phyloP scores from a whole-genome alignment of 441 rosid genomes.

The Monsonia emarginata region DNA sequence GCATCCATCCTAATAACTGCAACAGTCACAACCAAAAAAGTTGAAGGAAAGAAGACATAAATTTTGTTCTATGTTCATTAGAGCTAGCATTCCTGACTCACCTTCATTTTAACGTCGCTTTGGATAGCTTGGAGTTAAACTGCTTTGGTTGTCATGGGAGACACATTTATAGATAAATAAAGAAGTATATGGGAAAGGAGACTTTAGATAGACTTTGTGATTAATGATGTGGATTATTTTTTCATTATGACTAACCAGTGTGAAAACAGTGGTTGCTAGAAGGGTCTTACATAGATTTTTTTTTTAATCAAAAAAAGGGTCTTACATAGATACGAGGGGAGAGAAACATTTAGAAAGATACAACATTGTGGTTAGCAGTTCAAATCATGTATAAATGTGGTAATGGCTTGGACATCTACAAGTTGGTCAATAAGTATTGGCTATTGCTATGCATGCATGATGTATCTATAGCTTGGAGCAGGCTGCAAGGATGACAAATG shows the following conservation, averaged over 20 bases:
- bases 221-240: constrained; percentile 17
- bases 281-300: constrained; percentile 34
- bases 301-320: too few relatives aligned
- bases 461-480: constrained; percentile 17
- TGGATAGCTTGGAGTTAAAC: constrained; percentile 25
- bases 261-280: constrained; percentile 35
- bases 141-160: constrained; percentile 29
- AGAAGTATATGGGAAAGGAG: constrained; percentile 21
- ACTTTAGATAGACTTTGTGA: constrained; percentile 26
- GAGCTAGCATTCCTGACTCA: constrained; percentile 24
- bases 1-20: constrained; percentile 86
- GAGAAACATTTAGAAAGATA: constrained; percentile 59
- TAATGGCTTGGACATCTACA: constrained; percentile 29
- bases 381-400: constrained; percentile 44
- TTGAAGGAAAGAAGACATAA: constrained; percentile 21
- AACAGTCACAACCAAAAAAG: constrained; percentile 24
- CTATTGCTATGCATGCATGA: constrained; percentile 16
- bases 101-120: constrained; percentile 57
- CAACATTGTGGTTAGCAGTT: constrained; percentile 67
- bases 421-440: constrained; percentile 16
- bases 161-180: constrained; percentile 18
- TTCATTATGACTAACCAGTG: constrained; percentile 23
- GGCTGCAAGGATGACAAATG: constrained; percentile 10
- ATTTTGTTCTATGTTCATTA: constrained; percentile 21
- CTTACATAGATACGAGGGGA: constrained; percentile 30